Conservation (phyloP, 331 rosid species). For the Malus hybrid region DNA sequence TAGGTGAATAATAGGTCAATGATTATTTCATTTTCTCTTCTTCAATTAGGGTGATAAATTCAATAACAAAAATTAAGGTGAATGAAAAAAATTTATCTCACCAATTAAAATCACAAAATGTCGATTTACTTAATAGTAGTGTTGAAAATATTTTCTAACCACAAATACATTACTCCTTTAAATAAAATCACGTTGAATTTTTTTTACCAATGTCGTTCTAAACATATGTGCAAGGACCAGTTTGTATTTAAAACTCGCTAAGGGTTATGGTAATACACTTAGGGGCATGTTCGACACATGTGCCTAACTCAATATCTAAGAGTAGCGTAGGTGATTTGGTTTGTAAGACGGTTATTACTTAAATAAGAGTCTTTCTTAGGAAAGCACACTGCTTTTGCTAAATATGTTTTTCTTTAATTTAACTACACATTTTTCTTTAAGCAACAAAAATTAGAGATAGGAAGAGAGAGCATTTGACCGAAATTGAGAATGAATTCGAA, state of each 20-base stretch:
- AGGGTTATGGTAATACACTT: too few relatives aligned
- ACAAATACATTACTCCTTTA: too few relatives aligned
- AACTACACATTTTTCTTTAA: not conserved
- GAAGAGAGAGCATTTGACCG: not conserved
- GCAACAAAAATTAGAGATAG: not conserved
- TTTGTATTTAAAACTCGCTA: too few relatives aligned
- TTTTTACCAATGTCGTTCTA: too few relatives aligned
- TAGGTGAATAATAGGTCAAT: too few relatives aligned
- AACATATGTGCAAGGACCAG: not conserved
- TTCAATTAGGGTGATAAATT: not conserved
- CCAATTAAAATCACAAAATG: not conserved
- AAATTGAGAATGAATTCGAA: not conserved
- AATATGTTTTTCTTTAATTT: too few relatives aligned
- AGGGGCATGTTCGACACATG: too few relatives aligned
- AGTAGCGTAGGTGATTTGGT: not conserved
- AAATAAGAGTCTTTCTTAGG: not conserved
- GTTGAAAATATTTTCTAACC: too few relatives aligned
- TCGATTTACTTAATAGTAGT: too few relatives aligned
- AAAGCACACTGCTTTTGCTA: not conserved
- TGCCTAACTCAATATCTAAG: too few relatives aligned
- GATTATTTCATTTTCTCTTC: not conserved
- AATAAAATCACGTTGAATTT: not conserved
- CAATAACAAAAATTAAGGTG: too few relatives aligned
- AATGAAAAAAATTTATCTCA: too few relatives aligned
- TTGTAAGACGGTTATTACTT: not conserved